Base-by-base conservation (phyloP, 257 asterid genomes). In the Knoxia roxburghii region DNA sequence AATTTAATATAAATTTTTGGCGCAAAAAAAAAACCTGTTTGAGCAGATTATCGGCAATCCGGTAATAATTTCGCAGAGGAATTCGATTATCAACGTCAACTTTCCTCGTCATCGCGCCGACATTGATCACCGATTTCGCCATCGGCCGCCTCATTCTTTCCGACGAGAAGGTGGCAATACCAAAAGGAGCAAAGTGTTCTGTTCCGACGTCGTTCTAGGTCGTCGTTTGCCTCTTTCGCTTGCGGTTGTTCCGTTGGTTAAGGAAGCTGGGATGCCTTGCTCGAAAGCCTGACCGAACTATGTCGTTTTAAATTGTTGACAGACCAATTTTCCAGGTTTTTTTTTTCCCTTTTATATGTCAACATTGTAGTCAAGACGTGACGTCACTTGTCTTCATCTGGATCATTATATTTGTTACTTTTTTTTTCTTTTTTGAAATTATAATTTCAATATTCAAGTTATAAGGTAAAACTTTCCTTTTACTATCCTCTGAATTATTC, bases 21-120 rank as follows among this genome's bases (percentile, higher is more conserved):
- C 7, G 52, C 17, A 54, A 9, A 9, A 37, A 37, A 37, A 9
- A 10, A 18, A 91, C 98, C 97, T 92, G 98, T 66, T 80, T 87
- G 78, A 92, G 98, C 76, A 89, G 95, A 77, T 80, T 86, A 75
- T 89, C 87, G 4, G 98, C 97, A 74, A 92, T 87, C 39, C 96
- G 89, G 69, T 86, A 92, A 80, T 89, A 92, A 66, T 84, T 84
- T 61, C 95, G 91, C 56, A 92, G 88, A 64, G 96, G 80, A 69
- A 92, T 79, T 68, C 88, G 95, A 78, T 86, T 82, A 65, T 92
- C 97, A 21, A 89, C 94, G 66, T 75, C 84, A 74, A 89, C 68
- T 84, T 81, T 81, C 46, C 75, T 75, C 48, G 82, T 65, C 80
- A 71, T 70, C 33, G 80, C 78, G 61, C 57, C 73, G 66, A 91